Percentiles rank a stretch among this genome's conserved stretches.
Conservation (phyloP, 2,329 filamentous ascomycete species). For the Sphaerulina musiva region DNA sequence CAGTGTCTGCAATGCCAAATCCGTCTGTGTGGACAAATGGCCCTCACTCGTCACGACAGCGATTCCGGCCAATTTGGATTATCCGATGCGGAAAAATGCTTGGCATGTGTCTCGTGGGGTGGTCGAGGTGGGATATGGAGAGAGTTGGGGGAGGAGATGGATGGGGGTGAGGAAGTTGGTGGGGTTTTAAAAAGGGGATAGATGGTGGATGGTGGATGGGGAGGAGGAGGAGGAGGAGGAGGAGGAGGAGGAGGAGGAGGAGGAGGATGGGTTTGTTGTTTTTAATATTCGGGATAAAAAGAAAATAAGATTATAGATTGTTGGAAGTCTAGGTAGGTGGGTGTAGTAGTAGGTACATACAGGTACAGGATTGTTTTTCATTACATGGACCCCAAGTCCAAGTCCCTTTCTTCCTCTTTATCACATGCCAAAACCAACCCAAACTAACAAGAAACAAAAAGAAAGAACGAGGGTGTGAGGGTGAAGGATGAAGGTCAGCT, state of each 20-base stretch:
- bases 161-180: conserved; percentile 38
- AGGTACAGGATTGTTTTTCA: too few relatives aligned
- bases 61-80: conserved; percentile 74
- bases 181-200: conserved; percentile 9
- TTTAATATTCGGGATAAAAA: too few relatives aligned
- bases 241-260: too few relatives aligned
- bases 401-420: too few relatives aligned
- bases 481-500: not conserved
- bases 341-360: too few relatives aligned
- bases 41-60: conserved; percentile 55
- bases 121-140: conserved; percentile 46
- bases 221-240: too few relatives aligned
- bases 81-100: conserved; percentile 56
- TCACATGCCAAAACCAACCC: too few relatives aligned
- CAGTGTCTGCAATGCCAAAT: conserved; percentile 79
- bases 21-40: conserved; percentile 71
- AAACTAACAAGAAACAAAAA: too few relatives aligned
- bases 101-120: conserved; percentile 43
- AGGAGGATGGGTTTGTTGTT: too few relatives aligned
- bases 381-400: too few relatives aligned
- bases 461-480: not conserved
- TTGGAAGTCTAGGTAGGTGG: too few relatives aligned
- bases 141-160: conserved; percentile 34
- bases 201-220: not conserved
- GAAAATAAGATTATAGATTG: too few relatives aligned